phyloP scores from a whole-genome alignment of 768 basidiomycete species.

The Boletus reticuloceps region DNA sequence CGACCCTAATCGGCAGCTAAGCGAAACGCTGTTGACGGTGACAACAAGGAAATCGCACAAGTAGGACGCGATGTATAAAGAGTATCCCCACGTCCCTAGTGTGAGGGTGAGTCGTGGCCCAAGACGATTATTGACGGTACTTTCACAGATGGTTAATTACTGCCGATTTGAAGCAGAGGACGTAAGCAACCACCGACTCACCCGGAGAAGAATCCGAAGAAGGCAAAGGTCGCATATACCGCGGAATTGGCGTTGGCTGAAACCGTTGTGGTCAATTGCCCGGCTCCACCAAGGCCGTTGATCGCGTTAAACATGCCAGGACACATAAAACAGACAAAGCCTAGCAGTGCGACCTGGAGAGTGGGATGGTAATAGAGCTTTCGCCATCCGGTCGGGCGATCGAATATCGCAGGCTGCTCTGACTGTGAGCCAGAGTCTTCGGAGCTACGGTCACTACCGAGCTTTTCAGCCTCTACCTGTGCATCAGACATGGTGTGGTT shows the following conservation, averaged over 20 bases:
- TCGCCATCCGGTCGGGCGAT: slow-evolving; percentile 50
- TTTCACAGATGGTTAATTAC: slow-evolving; percentile 21
- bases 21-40: neutral
- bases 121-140: slow-evolving; percentile 74
- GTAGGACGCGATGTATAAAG: slow-evolving; percentile 46
- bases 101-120: slow-evolving; percentile 49
- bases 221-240: slow-evolving; percentile 62
- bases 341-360: slow-evolving; percentile 49
- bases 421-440: slow-evolving; percentile 18
- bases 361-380: slow-evolving; percentile 54
- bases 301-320: slow-evolving; percentile 77
- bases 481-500: slow-evolving; percentile 22
- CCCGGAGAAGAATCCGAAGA: slow-evolving; percentile 70
- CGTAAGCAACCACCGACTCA: slow-evolving; percentile 27
- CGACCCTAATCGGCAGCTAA: slow-evolving; percentile 40
- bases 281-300: slow-evolving; percentile 78
- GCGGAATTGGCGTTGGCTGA: slow-evolving; percentile 68
- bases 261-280: slow-evolving; percentile 62
- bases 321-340: slow-evolving; percentile 60
- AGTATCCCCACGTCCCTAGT: slow-evolving; percentile 52
- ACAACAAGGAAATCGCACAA: slow-evolving; percentile 32
- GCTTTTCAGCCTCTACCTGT: slow-evolving; percentile 17
- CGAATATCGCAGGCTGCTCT: slow-evolving; percentile 31
- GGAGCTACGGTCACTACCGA: slow-evolving; percentile 11
- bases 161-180: neutral